A percentile compares a stretch with the other conserved stretches of the same genome.
Conservation (phyloP, 305 asterid species). For the Fraxinus greggii region DNA sequence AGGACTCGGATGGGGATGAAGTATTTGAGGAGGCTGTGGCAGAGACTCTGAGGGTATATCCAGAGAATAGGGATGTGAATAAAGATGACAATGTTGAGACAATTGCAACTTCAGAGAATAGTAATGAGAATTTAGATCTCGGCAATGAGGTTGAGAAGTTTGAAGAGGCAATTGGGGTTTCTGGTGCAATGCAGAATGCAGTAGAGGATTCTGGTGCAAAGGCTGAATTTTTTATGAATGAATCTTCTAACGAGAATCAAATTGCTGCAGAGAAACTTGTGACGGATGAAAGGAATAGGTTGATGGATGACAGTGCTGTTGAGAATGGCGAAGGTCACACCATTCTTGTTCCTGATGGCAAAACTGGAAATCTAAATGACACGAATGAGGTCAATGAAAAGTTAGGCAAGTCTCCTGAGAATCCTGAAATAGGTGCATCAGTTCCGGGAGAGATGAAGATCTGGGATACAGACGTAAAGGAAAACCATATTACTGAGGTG, state of each 20-base stretch:
- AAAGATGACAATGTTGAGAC: slow-evolving; percentile 29
- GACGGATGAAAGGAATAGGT: slow-evolving; percentile 33
- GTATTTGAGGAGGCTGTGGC: slow-evolving; percentile 51
- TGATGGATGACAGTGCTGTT: slow-evolving; percentile 25
- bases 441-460: slow-evolving; percentile 28
- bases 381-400: slow-evolving; percentile 32
- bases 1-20: slow-evolving; percentile 46
- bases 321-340: slow-evolving; percentile 32
- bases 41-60: slow-evolving; percentile 27
- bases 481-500: slow-evolving; percentile 24
- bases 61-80: slow-evolving; percentile 11
- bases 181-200: slow-evolving; percentile 21
- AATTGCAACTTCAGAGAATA: slow-evolving; percentile 32
- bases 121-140: slow-evolving; percentile 25
- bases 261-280: slow-evolving; percentile 24
- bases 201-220: slow-evolving; percentile 27
- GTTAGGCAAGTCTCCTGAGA: slow-evolving; percentile 25
- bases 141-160: slow-evolving; percentile 27
- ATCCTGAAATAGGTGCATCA: slow-evolving; percentile 35
- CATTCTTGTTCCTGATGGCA: slow-evolving; percentile 25
- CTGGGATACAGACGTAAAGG: slow-evolving; percentile 27
- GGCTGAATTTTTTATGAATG: slow-evolving; percentile 20
- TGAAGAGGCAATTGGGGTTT: slow-evolving; percentile 42
- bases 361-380: slow-evolving; percentile 30
- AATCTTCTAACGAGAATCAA: slow-evolving; percentile 29